Conservation (phyloP, 306 rosid species). For the Ormosia semicastrata region DNA sequence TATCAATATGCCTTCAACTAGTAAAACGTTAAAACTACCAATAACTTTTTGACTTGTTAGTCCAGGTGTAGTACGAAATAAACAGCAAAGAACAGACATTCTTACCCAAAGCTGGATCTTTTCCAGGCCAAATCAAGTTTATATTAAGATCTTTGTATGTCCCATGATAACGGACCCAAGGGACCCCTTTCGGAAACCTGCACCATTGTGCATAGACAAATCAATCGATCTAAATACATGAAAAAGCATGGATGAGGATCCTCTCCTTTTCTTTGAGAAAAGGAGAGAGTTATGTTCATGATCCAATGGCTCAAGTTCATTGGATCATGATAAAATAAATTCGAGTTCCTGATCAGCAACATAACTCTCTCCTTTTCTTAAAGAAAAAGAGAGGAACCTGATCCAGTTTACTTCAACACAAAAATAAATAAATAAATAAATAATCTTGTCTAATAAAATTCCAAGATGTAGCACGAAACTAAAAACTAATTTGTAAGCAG, state of each 20-base stretch:
- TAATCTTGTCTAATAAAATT: background rate
- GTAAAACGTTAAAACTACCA: background rate
- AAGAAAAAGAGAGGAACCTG: too few relatives aligned
- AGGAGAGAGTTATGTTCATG: too few relatives aligned
- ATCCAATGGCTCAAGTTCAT: too few relatives aligned
- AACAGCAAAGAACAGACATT: constrained; percentile 5
- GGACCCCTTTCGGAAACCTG: constrained; percentile 77
- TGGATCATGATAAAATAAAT: too few relatives aligned
- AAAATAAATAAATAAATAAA: too few relatives aligned
- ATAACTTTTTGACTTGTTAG: background rate
- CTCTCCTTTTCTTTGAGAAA: too few relatives aligned
- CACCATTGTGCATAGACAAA: constrained; percentile 27
- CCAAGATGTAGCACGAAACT: background rate
- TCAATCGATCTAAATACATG: constrained; percentile 15
- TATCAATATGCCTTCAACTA: background rate
- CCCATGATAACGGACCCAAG: constrained; percentile 82
- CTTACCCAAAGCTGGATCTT: constrained; percentile 72
- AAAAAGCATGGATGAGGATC: too few relatives aligned
- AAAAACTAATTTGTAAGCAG: background rate
- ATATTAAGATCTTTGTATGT: constrained; percentile 63
- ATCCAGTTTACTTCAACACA: too few relatives aligned
- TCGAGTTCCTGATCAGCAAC: too few relatives aligned
- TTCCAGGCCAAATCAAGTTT: constrained; percentile 84
- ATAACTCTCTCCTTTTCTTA: too few relatives aligned
- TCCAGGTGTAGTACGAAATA: background rate